Evolutionary conservation across 306 rosid genomes (phyloP).

Genomic region (apple (Malus domestica)): DNA sequence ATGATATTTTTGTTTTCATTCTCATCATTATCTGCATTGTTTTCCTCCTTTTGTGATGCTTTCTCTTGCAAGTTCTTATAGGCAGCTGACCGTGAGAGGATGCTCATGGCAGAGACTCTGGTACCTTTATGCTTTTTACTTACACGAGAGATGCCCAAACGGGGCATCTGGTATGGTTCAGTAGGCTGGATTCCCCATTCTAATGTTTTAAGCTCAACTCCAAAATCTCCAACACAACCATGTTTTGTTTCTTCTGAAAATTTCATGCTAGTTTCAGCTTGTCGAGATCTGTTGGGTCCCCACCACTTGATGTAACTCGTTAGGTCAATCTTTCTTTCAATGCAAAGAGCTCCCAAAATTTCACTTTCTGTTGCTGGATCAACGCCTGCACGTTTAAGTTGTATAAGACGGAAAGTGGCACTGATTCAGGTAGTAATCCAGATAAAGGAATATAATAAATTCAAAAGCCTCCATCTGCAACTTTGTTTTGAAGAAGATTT

Average conservation of each 20-base stretch:
- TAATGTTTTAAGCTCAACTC: constrained; percentile 64
- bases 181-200: constrained; percentile 60
- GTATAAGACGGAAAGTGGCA: constrained; percentile 5
- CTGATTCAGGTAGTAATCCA: constrained; percentile 15
- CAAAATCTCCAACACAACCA: constrained; percentile 53
- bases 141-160: constrained; percentile 49
- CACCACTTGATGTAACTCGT: constrained; percentile 91
- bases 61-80: constrained; percentile 87
- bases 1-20: constrained; percentile 70
- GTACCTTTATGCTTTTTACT: constrained; percentile 48
- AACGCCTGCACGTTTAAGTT: constrained; percentile 48
- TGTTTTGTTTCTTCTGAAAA: constrained; percentile 63
- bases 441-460: background rate
- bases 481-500: background rate
- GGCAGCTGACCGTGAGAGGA: constrained; percentile 83
- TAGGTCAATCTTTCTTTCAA: constrained; percentile 79
- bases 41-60: constrained; percentile 60
- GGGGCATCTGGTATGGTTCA: constrained; percentile 94
- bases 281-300: constrained; percentile 76
- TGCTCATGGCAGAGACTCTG: constrained; percentile 73
- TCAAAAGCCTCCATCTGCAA: background rate
- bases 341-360: constrained; percentile 46
- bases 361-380: constrained; percentile 79
- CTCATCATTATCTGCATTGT: constrained; percentile 56
- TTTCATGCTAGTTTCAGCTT: constrained; percentile 45